Base-by-base conservation (phyloP, 75 land plant genomes). In the Selaginella tamariscina region DNA sequence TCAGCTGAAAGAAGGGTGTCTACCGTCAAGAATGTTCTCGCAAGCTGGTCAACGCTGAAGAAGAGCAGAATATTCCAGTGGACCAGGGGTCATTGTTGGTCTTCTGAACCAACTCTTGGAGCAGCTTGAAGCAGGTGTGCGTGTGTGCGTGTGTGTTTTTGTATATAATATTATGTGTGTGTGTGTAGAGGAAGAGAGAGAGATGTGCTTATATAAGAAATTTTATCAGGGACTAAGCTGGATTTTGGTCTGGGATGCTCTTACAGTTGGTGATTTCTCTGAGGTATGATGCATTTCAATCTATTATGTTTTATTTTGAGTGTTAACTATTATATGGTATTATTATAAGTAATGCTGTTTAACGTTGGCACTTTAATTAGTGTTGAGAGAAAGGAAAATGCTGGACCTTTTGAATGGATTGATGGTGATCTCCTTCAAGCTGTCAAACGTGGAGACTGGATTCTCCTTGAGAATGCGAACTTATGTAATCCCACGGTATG, bases 401-500 rank as follows among this genome's bases (percentile, higher is more conserved):
- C 83, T 21, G 81, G 78, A 1, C 95, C 82, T 26, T 95, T 95
- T 86, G 93, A 91, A 68, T 95, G 99, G 99, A 81, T 88, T 15
- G 72, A 77, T 32, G 99, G 99, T 56, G 73, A 75, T 32, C 69
- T 95, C 27, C 55, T 91, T 56, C 87, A 80, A 73, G 99, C 99
- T 20, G 69, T 91, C 30, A 92, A 95, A 70, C 68, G 71, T 71
- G 99, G 99, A 28, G 99, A 91, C 54, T 95, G 99, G 99, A 82
- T 95, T 39, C 71, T 91, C 26, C 78, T 95, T 39, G 97, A 95
- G 55, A 90, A 95, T 77, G 99, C 99, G 54, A 95, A 95, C 70
- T 77, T 84, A 56, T 95, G 99, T 59, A 95, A 82, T 81, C 99
- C 99, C 26, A 95, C 99, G 68, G 99, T 94, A 70, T 31, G 95